Conservation (phyloP, 495 filamentous ascomycete genomes). For the Podospora didyma region DNA sequence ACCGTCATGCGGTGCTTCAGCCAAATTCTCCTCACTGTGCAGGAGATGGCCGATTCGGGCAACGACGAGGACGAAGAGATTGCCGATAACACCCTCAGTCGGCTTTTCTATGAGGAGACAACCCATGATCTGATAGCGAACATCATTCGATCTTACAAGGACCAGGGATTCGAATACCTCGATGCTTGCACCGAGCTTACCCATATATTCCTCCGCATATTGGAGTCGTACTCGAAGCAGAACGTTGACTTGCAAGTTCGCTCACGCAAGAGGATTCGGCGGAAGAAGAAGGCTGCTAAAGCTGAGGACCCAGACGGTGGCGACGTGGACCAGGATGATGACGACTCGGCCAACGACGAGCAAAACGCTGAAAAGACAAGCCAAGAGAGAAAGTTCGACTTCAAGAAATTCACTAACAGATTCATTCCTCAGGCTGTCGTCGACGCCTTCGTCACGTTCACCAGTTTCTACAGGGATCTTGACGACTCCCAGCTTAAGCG, state of each 20-base stretch:
- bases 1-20: conserved; percentile 89
- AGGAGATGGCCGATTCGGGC: conserved; percentile 83
- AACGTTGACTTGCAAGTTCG: conserved; percentile 91
- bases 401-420: conserved; percentile 72
- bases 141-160: conserved; percentile 78
- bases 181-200: conserved; percentile 88
- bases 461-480: conserved; percentile 79
- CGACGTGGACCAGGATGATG: conserved; percentile 47
- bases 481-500: conserved; percentile 79
- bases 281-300: conserved; percentile 61
- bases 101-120: conserved; percentile 96
- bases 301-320: conserved; percentile 21
- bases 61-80: conserved; percentile 96
- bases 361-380: conserved; percentile 61
- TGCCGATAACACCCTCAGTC: conserved; percentile 93
- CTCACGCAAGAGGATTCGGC: conserved; percentile 63
- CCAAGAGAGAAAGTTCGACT: conserved; percentile 91
- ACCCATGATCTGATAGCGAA: conserved; percentile 82
- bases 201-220: conserved; percentile 86
- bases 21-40: conserved; percentile 82
- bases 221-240: conserved; percentile 91
- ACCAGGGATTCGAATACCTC: conserved; percentile 90
- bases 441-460: conserved; percentile 82
- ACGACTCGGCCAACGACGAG: conserved; percentile 74
- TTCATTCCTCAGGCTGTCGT: conserved; percentile 82